A percentile compares a stretch with the other conserved stretches of the same genome.
Evolutionary conservation across 2,329 filamentous ascomycete genomes (phyloP).

Genomic region (Ophiostoma sp.): DNA sequence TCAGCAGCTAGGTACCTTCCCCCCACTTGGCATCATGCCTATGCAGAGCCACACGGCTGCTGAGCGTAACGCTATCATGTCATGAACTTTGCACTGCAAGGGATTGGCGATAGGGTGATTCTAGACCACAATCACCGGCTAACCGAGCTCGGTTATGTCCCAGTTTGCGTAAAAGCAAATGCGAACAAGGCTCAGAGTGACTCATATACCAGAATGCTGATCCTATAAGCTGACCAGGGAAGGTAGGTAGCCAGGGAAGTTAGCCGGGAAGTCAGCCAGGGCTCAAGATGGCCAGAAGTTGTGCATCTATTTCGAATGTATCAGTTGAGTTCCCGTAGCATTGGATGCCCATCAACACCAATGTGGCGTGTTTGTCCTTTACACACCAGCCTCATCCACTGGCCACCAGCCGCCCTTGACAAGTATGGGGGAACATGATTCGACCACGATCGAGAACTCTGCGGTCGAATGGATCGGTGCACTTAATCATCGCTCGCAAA

Average conservation of each 20-base stretch:
- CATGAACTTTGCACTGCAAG: neutral
- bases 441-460: neutral
- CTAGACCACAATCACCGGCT: neutral
- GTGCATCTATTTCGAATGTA: too few relatives aligned
- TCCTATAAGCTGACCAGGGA: neutral
- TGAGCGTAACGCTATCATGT: neutral
- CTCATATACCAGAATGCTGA: neutral
- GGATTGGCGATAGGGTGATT: neutral
- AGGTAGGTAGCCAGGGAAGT: too few relatives aligned
- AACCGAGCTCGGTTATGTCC: neutral
- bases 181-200: neutral
- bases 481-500: neutral
- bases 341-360: neutral
- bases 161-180: neutral
- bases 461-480: neutral
- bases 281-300: neutral
- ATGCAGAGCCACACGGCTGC: neutral
- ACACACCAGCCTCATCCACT: neutral
- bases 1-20: neutral
- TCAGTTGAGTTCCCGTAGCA: too few relatives aligned
- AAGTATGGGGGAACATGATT: neutral
- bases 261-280: too few relatives aligned
- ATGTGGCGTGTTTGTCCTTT: neutral
- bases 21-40: conserved; percentile 7
- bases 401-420: neutral